These are phyloP conservation scores for Clonostachys rosea DNA, from an alignment of 2,329 filamentous ascomycete genomes.

Conservation along the genomic window DNA sequence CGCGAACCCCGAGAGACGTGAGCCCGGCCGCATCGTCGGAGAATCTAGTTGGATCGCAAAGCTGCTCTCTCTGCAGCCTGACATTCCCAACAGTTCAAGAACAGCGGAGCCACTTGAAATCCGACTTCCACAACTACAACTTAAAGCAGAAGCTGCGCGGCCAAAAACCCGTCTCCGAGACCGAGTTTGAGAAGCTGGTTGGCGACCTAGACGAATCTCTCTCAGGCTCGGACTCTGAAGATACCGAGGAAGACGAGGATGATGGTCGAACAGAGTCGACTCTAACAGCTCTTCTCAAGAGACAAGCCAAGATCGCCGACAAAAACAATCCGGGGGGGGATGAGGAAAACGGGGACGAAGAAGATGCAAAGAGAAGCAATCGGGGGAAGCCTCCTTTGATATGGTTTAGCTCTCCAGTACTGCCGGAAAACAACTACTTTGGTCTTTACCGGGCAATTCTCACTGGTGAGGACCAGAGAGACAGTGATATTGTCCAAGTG, in stretches of 20 bases:
- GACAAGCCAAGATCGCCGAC: conserved; percentile 70
- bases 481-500: conserved; percentile 57
- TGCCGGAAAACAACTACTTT: conserved; percentile 76
- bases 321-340: conserved; percentile 28
- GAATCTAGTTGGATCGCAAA: conserved; percentile 57
- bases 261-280: conserved; percentile 66
- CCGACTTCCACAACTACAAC: conserved; percentile 92
- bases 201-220: conserved; percentile 85
- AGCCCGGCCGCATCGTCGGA: conserved; percentile 18
- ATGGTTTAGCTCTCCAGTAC: conserved; percentile 75
- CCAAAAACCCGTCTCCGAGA: conserved; percentile 65
- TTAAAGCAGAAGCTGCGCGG: conserved; percentile 86
- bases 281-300: conserved; percentile 73
- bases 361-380: background rate
- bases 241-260: conserved; percentile 67
- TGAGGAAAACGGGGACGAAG: conserved; percentile 33
- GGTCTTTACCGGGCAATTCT: conserved; percentile 85
- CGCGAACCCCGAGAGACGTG: conserved; percentile 8
- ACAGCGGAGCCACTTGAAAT: conserved; percentile 80
- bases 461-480: conserved; percentile 62
- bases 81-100: conserved; percentile 70
- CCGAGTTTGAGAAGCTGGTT: conserved; percentile 81
- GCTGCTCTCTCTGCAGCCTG: conserved; percentile 76
- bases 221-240: conserved; percentile 78
- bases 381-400: conserved; percentile 70